Evolutionary conservation across 192 early-diverging fungal species (phyloP), one percentile per base, ranked within the genome.

Genomic region (Coemansia nantahalensis): DNA sequence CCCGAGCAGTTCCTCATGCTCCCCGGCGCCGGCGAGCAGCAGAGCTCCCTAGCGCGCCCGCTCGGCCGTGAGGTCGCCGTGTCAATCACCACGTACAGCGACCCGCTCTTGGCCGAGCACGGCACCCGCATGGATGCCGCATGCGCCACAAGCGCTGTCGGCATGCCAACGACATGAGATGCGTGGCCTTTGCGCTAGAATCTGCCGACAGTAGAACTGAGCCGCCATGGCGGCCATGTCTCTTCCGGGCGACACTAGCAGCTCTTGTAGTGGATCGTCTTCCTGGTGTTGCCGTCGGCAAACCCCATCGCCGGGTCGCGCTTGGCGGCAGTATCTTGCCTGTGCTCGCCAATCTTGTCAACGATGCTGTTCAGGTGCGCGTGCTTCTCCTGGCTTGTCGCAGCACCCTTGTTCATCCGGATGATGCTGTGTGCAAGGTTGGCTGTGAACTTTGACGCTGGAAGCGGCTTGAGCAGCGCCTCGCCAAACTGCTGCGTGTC

Each of bases 281-380:
- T 64, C 17, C 40, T 39, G 12, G 23, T 30, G 35, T 46, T 58
- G 19, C 48, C 36, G 19, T 73, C 45, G 17, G 17, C 3, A 9
- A 64, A 36, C 13, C 26, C 26, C 51, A 48, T 52, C 44, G 51
- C 41, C 30, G 54, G 46, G 14, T 15, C 36, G 36, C 39, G 30
- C 32, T 41, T 43, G 39, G 19, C 36, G 15, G 23, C 15, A 15
- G 26, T 17, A 28, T 14, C 9, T 11, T 45, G 22, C 24, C 42
- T 59, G 31, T 62, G 28, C 52, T 74, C 71, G 19, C 71, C 71
- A 18, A 67, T 59, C 51, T 50, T 58, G 36, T 45, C 35, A 8
- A 75, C 47, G 8, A 75, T 56, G 11, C 28, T 39, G 22, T 52
- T 32, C 64, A 64, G 63, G 56, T 67, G 71, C 38, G 59, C 44